phyloP scores from a whole-genome alignment of 345 rosid species.

The Sisymbrium irio region DNA sequence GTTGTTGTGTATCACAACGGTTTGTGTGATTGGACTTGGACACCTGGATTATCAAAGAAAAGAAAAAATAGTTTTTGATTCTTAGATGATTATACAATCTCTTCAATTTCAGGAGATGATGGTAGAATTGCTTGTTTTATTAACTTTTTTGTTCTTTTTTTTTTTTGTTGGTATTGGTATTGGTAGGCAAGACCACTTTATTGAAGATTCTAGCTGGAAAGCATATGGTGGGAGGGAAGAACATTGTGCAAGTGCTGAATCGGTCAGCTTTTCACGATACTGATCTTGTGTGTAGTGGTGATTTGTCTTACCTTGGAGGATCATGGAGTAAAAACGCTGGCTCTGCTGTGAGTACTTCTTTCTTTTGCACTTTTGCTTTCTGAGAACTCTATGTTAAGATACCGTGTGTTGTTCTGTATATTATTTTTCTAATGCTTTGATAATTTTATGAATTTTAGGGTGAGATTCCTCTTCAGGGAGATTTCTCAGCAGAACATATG shows the following conservation, averaged over 20 bases:
- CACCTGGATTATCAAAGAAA: too few species aligned
- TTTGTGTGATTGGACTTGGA: too few species aligned
- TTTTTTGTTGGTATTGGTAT: too few species aligned
- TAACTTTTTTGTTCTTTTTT: not conserved
- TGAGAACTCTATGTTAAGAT: not conserved
- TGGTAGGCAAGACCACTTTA: constrained; percentile 92
- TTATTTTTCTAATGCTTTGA: not conserved
- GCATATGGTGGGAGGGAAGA: constrained; percentile 93
- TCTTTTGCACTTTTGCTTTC: not conserved
- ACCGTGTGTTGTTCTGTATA: too few species aligned
- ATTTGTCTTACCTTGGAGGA: constrained; percentile 87
- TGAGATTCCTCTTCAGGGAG: constrained; percentile 96
- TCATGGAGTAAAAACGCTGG: constrained; percentile 95
- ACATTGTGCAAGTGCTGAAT: constrained; percentile 70
- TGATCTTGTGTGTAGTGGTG: constrained; percentile 82
- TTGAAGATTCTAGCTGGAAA: constrained; percentile 86
- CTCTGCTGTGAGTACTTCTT: constrained; percentile 67
- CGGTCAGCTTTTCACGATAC: constrained; percentile 95
- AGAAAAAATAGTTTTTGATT: too few species aligned
- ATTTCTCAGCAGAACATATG: constrained; percentile 96
- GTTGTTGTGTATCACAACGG: too few species aligned
- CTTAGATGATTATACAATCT: too few species aligned
- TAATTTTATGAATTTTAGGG: constrained; percentile 43
- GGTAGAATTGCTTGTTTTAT: not conserved
- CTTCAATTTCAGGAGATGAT: not conserved